A percentile compares a stretch with the other conserved stretches of the same genome.
phyloP scores from a whole-genome alignment of 1,284 basidiomycete genomes.

The Ceratobasidium sp. region DNA sequence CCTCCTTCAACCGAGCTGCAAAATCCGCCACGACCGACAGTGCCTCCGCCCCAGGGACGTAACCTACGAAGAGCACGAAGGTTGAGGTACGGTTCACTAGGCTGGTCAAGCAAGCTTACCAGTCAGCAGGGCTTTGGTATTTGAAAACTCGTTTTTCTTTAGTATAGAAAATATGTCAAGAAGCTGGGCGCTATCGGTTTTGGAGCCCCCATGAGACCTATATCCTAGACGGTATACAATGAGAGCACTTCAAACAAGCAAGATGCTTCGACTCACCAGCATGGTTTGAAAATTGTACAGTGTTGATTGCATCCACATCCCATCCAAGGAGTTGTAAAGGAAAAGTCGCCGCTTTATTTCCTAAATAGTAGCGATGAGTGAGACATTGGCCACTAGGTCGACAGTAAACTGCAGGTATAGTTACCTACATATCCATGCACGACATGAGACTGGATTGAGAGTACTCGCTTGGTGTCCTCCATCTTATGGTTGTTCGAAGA shows the following conservation, averaged over 20 bases:
- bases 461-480: conserved; percentile 57
- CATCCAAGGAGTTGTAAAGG: conserved; percentile 95
- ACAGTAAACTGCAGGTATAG: background rate
- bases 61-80: conserved; percentile 66
- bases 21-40: conserved; percentile 76
- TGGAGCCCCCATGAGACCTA: conserved; percentile 79
- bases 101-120: conserved; percentile 61
- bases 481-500: conserved; percentile 4
- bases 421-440: conserved; percentile 94
- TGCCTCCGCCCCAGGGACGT: conserved; percentile 89
- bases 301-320: conserved; percentile 97
- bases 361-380: conserved; percentile 12
- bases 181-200: conserved; percentile 78
- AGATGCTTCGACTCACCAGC: conserved; percentile 70
- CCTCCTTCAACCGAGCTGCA: conserved; percentile 71
- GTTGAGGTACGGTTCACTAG: background rate
- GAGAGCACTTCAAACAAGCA: background rate
- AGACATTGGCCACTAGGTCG: conserved; percentile 19
- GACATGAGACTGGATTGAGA: conserved; percentile 94
- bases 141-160: conserved; percentile 78
- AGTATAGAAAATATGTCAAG: conserved; percentile 75
- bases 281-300: conserved; percentile 93
- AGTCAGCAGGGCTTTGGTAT: conserved; percentile 60
- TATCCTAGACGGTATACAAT: conserved; percentile 69
- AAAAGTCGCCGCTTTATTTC: conserved; percentile 89